Conservation (phyloP, 73 alveolate genomes). For the Tetrahymena elliotti region DNA sequence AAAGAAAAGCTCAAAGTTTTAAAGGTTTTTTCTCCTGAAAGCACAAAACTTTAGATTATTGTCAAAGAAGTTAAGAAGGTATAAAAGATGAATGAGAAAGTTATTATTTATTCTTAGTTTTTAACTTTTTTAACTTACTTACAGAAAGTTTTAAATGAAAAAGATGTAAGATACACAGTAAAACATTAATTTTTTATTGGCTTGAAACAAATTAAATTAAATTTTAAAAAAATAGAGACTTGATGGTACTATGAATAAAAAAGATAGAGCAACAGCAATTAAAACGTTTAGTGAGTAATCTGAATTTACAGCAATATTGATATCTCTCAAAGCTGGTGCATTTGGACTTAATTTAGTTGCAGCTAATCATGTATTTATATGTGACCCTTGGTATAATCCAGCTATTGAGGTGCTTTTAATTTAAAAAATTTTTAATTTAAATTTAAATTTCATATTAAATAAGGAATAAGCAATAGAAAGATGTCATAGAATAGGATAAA, state of each 20-base stretch:
- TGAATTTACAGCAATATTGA: conserved; percentile 3
- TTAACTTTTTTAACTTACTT: neutral
- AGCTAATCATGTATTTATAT: conserved; percentile 24
- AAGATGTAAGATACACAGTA: neutral
- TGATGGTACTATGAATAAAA: conserved; percentile 23
- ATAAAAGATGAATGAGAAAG: neutral
- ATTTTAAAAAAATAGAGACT: neutral
- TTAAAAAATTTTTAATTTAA: neutral
- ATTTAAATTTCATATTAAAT: neutral
- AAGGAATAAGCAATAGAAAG: conserved; percentile 40
- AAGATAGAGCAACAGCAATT: conserved; percentile 16
- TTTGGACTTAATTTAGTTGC: conserved; percentile 16
- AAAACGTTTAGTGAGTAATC: neutral
- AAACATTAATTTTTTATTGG: neutral
- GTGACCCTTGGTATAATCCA: conserved; percentile 47
- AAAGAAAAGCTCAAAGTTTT: neutral
- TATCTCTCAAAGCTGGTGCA: conserved; percentile 42
- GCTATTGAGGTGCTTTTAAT: conserved; percentile 15
- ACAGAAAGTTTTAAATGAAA: neutral
- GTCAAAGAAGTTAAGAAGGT: conserved; percentile 14
- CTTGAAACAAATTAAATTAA: too few species aligned
- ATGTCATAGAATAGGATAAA: conserved; percentile 32
- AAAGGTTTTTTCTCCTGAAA: neutral
- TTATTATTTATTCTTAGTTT: conserved; percentile 24
- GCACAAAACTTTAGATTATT: conserved; percentile 11